Evolutionary conservation across 768 basidiomycete genomes (phyloP).

Genomic region (Collybia sp.): DNA sequence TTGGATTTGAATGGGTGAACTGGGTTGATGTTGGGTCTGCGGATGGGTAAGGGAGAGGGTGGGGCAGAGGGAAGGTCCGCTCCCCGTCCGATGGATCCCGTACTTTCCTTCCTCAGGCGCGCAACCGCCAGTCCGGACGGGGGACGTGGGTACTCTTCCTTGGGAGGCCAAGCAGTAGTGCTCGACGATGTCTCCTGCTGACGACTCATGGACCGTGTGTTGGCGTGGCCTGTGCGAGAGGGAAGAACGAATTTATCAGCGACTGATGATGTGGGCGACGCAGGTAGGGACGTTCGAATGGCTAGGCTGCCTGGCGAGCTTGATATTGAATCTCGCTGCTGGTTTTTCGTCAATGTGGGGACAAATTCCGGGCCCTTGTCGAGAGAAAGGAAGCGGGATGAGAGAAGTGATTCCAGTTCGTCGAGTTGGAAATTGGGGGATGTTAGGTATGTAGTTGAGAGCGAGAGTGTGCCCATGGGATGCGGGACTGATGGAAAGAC

Average conservation of each 20-base stretch:
- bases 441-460: constrained; percentile 62
- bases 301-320: constrained; percentile 18
- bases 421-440: constrained; percentile 70
- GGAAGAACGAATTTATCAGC: constrained; percentile 34
- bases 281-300: constrained; percentile 2
- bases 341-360: constrained; percentile 66
- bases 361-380: constrained; percentile 61
- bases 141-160: constrained; percentile 6
- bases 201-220: neutral
- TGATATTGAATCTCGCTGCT: constrained; percentile 51
- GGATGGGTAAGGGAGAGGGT: constrained; percentile 14
- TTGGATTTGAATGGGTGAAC: constrained; percentile 36
- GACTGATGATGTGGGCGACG: constrained; percentile 13
- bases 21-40: constrained; percentile 24
- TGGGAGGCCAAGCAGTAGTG: constrained; percentile 6
- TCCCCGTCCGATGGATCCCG: too few relatives aligned
- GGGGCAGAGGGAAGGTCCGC: constrained; percentile 11
- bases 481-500: constrained; percentile 65
- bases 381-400: constrained; percentile 65
- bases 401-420: constrained; percentile 72
- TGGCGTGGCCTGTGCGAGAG: constrained; percentile 5
- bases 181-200: constrained; percentile 7
- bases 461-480: constrained; percentile 56
- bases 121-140: constrained; percentile 31
- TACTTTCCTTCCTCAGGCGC: constrained; percentile 47